Conservation (phyloP, 2,329 filamentous ascomycete species). For the Botrytis byssoidea region DNA sequence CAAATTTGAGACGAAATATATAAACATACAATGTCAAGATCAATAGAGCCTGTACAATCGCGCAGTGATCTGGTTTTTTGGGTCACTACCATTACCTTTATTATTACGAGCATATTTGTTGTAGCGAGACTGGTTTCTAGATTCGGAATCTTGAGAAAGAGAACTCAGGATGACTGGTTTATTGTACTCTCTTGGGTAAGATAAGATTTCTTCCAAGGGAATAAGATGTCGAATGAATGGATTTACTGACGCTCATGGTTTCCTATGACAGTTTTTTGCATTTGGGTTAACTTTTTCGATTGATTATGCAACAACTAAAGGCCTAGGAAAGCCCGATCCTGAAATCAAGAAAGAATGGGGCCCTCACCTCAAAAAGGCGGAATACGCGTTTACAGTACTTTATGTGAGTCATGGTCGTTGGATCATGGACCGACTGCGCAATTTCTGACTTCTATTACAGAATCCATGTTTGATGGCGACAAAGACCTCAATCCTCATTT, state of each 20-base stretch:
- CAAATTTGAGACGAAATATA: neutral
- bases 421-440: neutral
- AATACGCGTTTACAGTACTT: constrained; percentile 64
- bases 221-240: neutral
- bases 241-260: neutral
- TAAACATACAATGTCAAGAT: constrained; percentile 13
- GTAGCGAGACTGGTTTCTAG: constrained; percentile 71
- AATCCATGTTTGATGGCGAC: constrained; percentile 88
- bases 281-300: constrained; percentile 68
- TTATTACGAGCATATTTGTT: constrained; percentile 72
- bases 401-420: constrained; percentile 48
- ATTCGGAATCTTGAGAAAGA: constrained; percentile 66
- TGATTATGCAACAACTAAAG: constrained; percentile 60
- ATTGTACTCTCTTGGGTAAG: constrained; percentile 75
- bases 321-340: constrained; percentile 65
- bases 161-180: constrained; percentile 76
- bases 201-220: neutral
- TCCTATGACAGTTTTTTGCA: constrained; percentile 48
- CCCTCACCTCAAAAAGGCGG: constrained; percentile 53
- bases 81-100: constrained; percentile 68
- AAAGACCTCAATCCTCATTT: constrained; percentile 89
- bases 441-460: constrained; percentile 43
- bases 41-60: constrained; percentile 21
- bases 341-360: constrained; percentile 55
- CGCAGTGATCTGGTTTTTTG: constrained; percentile 61